These are phyloP conservation scores for Diaporthe aspalathi DNA, from an alignment of 2,329 filamentous ascomycete species.

Conservation along the genomic window DNA sequence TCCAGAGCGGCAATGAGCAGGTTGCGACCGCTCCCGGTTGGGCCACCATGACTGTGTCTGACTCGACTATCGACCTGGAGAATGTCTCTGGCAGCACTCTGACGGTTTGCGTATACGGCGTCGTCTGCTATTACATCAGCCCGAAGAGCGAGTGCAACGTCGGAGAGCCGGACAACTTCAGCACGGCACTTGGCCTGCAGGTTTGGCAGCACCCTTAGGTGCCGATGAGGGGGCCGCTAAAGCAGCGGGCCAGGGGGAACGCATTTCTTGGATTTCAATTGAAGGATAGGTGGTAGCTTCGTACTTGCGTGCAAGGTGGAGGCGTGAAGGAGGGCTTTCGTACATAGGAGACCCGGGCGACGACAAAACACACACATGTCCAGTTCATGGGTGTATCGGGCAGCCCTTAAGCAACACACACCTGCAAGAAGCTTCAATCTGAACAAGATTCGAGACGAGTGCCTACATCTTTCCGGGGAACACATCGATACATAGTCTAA, in stretches of 20 bases:
- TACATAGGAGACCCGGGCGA: too few species aligned
- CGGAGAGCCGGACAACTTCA: not conserved
- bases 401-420: too few species aligned
- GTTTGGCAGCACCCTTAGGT: conserved; percentile 10
- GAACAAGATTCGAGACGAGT: too few species aligned
- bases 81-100: conserved; percentile 12
- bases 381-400: too few species aligned
- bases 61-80: not conserved
- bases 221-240: not conserved
- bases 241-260: not conserved
- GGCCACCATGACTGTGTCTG: conserved; percentile 13
- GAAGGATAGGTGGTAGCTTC: too few species aligned
- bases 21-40: conserved; percentile 1
- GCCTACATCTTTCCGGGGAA: too few species aligned
- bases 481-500: too few species aligned
- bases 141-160: conserved; percentile 1
- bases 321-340: too few species aligned
- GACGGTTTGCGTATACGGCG: not conserved
- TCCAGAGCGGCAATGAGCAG: not conserved
- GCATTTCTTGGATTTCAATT: too few species aligned
- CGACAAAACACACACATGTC: too few species aligned
- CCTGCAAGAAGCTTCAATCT: too few species aligned
- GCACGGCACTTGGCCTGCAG: not conserved
- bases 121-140: not conserved
- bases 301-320: too few species aligned